Evolutionary conservation across 495 filamentous ascomycete species (phyloP), one percentile per base, ranked within the genome.

Genomic region (Lichenothelia convexa): DNA sequence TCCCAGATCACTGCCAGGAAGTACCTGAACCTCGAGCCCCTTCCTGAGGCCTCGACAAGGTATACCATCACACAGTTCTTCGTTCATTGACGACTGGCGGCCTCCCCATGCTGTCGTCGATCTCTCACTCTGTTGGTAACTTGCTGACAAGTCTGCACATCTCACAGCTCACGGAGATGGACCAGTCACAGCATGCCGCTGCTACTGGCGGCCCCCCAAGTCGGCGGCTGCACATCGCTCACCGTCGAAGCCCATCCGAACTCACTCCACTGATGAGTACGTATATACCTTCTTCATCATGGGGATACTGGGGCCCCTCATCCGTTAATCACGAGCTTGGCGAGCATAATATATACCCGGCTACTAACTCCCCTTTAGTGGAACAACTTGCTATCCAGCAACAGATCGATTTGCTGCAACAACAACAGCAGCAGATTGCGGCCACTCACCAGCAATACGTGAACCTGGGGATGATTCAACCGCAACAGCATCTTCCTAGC

Each of bases 311-410:
- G 38, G 30, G 12, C 33, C 21, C 21, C 32, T 13, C 15, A 30
- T 20, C 21, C 3, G 23, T 15, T 31, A 33, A 22, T 38, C 30
- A 37, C 43, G 36, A 7, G 40, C 40, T 5, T 30, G n/a, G n/a
- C n/a, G n/a, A n/a, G n/a, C n/a, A n/a, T n/a, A n/a, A n/a, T n/a
- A n/a, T n/a, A n/a, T n/a, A n/a, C n/a, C n/a, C n/a, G n/a, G n/a
- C n/a, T n/a, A 18, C 24, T 29, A 38, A 19, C 19, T 42, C 48
- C 44, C 51, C 49, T 45, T 47, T 46, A 57, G 49, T 93, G 83
- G 89, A 95, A 68, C 91, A 95, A 76, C 70, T 95, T 47, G 85
- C 89, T 51, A 80, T 97, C 58, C 87, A 93, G 58, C 89, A 95
- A 65, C 89, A 97, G 59, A 94, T 95, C 53, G 86, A 97, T 61